Evolutionary conservation across 164 flowering plant genomes (phyloP).

Genomic region (Nelumbo lutea): DNA sequence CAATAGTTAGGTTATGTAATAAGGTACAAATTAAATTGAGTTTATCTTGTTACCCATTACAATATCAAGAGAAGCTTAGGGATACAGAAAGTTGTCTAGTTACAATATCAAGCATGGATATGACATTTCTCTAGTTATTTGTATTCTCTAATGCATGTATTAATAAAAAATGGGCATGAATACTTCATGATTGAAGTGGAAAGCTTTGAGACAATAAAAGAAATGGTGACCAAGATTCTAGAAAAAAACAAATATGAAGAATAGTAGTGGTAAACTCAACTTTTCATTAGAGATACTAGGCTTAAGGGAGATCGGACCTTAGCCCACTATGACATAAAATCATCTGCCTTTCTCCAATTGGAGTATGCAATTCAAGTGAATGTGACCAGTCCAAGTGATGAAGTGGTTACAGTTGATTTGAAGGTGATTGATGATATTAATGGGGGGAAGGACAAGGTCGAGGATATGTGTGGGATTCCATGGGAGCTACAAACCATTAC

Average conservation of each 20-base stretch:
- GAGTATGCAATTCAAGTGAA: neutral
- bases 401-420: neutral
- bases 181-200: neutral
- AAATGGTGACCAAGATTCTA: neutral
- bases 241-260: neutral
- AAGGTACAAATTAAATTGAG: too few species aligned
- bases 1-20: too few species aligned
- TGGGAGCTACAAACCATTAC: neutral
- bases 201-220: neutral
- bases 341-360: neutral
- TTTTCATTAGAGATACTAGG: neutral
- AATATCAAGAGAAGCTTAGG: neutral
- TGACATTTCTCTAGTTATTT: neutral
- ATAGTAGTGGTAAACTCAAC: neutral
- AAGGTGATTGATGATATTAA: neutral
- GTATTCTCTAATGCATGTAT: neutral
- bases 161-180: neutral
- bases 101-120: neutral
- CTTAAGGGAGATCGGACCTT: neutral
- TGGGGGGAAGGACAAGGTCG: neutral
- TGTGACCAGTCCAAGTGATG: neutral
- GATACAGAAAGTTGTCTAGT: neutral
- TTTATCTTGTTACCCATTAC: too few species aligned
- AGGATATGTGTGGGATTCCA: neutral
- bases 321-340: neutral